A percentile compares a stretch with the other conserved stretches of the same genome.
Evolutionary conservation across 306 rosid genomes (phyloP).

Genomic region (Dalbergia cultrata): DNA sequence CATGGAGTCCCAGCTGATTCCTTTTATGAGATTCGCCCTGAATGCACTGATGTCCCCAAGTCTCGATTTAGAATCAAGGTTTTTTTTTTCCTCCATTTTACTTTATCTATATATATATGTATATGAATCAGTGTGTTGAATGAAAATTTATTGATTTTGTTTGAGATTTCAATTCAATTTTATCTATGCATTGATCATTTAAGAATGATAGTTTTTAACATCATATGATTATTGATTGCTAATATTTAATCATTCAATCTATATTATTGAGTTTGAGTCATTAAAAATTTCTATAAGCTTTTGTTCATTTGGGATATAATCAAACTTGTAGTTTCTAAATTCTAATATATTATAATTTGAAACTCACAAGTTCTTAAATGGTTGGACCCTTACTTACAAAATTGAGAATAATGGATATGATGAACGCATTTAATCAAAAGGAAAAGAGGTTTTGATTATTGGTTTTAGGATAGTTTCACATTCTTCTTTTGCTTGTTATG

Average conservation of each 20-base stretch:
- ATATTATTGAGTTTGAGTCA: slow-evolving; percentile 11
- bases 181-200: slow-evolving; percentile 8
- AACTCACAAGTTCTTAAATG: not conserved
- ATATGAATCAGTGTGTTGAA: not conserved
- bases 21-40: slow-evolving; percentile 89
- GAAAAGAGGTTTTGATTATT: not conserved
- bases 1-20: slow-evolving; percentile 91
- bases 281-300: not conserved
- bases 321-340: not conserved
- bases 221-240: not conserved
- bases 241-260: not conserved
- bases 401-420: not conserved
- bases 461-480: not conserved
- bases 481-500: not conserved
- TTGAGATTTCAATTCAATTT: slow-evolving; percentile 24
- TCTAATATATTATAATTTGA: not conserved
- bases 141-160: slow-evolving; percentile 3
- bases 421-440: not conserved
- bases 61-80: slow-evolving; percentile 92
- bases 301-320: not conserved
- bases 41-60: slow-evolving; percentile 94
- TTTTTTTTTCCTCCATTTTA: not conserved
- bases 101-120: not conserved
- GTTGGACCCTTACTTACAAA: not conserved
- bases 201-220: not conserved